Conservation (phyloP, 352 stramenopile genomes). For the Phytophthora niederhauseri region DNA sequence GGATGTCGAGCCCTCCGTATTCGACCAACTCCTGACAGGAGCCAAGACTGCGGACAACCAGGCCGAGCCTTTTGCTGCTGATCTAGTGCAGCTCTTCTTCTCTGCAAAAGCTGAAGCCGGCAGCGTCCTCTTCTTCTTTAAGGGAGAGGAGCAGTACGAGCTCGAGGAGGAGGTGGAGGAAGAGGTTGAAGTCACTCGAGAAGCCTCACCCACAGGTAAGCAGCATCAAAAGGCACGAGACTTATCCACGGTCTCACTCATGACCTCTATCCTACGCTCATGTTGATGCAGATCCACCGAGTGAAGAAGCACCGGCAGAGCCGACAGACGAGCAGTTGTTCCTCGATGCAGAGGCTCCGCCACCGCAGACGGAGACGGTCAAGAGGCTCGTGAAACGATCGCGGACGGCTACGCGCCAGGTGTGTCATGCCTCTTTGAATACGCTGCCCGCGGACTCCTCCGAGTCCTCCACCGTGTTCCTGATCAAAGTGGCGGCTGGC, state of each 20-base stretch:
- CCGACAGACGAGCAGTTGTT: constrained; percentile 80
- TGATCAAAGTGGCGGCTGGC: constrained; percentile 74
- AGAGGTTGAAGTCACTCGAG: constrained; percentile 65
- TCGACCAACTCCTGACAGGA: constrained; percentile 59
- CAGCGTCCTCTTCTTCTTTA: constrained; percentile 81
- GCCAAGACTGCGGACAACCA: constrained; percentile 43
- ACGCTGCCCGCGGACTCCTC: constrained; percentile 62
- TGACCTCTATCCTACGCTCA: background rate
- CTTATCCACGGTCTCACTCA: background rate
- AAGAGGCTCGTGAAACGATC: constrained; percentile 55
- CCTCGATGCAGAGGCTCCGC: constrained; percentile 44
- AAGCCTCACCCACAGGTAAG: constrained; percentile 35
- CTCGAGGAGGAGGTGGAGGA: constrained; percentile 86
- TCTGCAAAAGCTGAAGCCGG: constrained; percentile 55
- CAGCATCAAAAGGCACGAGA: background rate
- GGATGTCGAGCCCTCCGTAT: constrained; percentile 57
- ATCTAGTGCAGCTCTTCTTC: constrained; percentile 68
- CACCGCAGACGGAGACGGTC: constrained; percentile 41
- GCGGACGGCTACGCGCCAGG: constrained; percentile 54
- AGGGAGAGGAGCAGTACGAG: constrained; percentile 66
- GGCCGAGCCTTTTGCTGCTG: constrained; percentile 35
- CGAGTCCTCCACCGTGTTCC: constrained; percentile 71
- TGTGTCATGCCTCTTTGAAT: constrained; percentile 77
- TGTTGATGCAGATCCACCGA: constrained; percentile 13
- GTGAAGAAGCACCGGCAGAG: constrained; percentile 28